Conservation (phyloP, 1,284 basidiomycete genomes). For the Paramarasmius palmivorus region DNA sequence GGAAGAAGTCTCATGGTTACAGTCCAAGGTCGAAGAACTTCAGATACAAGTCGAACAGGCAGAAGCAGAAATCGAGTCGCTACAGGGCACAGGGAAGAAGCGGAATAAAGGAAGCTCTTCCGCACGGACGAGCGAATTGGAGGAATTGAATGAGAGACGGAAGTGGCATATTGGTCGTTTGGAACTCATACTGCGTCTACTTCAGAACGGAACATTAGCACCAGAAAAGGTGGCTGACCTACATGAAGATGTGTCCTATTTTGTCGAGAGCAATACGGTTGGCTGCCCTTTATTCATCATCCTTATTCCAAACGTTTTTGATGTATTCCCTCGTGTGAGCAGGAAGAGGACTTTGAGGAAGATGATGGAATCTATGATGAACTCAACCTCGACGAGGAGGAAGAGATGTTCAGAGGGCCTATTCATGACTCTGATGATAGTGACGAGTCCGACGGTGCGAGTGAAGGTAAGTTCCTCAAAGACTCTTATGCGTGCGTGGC, state of each 20-base stretch:
- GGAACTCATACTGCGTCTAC: constrained; percentile 90
- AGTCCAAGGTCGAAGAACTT: constrained; percentile 88
- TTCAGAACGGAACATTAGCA: constrained; percentile 91
- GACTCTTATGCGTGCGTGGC: not conserved
- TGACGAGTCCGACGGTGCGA: constrained; percentile 69
- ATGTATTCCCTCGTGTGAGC: constrained; percentile 11
- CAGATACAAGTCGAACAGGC: constrained; percentile 91
- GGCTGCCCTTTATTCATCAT: constrained; percentile 38
- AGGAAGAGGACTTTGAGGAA: constrained; percentile 98
- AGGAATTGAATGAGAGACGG: constrained; percentile 89
- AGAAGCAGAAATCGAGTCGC: constrained; percentile 94
- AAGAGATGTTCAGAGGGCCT: constrained; percentile 82
- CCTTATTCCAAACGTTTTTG: constrained; percentile 4
- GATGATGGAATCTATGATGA: constrained; percentile 99
- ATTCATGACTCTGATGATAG: constrained; percentile 73
- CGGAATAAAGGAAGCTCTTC: constrained; percentile 73
- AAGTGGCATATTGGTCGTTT: constrained; percentile 95
- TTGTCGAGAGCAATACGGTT: constrained; percentile 94
- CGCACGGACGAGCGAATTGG: constrained; percentile 80
- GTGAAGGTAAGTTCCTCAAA: constrained; percentile 57
- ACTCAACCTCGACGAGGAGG: constrained; percentile 95
- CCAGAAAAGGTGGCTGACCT: constrained; percentile 82
- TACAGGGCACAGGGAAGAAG: constrained; percentile 86
- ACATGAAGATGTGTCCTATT: constrained; percentile 96
- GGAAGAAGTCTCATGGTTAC: constrained; percentile 87